A percentile compares a stretch with the other conserved stretches of the same genome.
Evolutionary conservation across 2,329 filamentous ascomycete genomes (phyloP).

Genomic region (Phyllosticta paracitricarpa): DNA sequence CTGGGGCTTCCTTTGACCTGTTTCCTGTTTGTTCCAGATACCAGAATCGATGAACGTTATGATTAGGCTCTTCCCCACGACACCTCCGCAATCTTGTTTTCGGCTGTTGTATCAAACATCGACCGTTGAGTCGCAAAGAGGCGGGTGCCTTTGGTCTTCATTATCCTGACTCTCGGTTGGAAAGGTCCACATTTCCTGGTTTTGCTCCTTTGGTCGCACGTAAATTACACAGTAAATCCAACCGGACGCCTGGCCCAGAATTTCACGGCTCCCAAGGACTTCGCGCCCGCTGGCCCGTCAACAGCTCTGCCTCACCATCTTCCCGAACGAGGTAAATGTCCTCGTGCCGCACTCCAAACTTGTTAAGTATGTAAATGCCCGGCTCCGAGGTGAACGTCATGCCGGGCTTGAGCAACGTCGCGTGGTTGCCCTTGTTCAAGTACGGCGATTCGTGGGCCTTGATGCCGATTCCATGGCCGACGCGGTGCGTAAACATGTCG

Average conservation of each 20-base stretch:
- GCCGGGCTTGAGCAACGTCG: constrained; percentile 38
- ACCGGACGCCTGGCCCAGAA: background rate
- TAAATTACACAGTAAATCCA: background rate
- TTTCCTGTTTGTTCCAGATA: background rate
- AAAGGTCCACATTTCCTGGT: background rate
- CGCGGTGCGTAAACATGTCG: constrained; percentile 49
- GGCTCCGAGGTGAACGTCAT: constrained; percentile 58
- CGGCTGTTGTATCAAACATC: too few relatives aligned
- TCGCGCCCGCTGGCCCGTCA: constrained; percentile 44
- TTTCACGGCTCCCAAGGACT: constrained; percentile 43
- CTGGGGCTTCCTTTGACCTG: background rate
- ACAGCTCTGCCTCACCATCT: constrained; percentile 42
- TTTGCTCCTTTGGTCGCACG: background rate
- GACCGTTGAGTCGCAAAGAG: too few relatives aligned
- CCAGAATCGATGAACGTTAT: background rate
- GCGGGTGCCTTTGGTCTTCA: too few relatives aligned
- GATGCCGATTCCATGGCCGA: constrained; percentile 57
- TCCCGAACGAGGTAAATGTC: constrained; percentile 50
- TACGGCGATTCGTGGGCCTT: constrained; percentile 58
- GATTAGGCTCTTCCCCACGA: background rate
- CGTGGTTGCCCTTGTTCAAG: constrained; percentile 51
- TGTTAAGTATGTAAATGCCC: constrained; percentile 49
- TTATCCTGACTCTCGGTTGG: too few relatives aligned
- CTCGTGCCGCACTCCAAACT: constrained; percentile 54
- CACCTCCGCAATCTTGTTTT: too few relatives aligned